These are phyloP conservation scores for Cucumis cinereus DNA, from an alignment of 306 rosid species.

Conservation along the genomic window DNA sequence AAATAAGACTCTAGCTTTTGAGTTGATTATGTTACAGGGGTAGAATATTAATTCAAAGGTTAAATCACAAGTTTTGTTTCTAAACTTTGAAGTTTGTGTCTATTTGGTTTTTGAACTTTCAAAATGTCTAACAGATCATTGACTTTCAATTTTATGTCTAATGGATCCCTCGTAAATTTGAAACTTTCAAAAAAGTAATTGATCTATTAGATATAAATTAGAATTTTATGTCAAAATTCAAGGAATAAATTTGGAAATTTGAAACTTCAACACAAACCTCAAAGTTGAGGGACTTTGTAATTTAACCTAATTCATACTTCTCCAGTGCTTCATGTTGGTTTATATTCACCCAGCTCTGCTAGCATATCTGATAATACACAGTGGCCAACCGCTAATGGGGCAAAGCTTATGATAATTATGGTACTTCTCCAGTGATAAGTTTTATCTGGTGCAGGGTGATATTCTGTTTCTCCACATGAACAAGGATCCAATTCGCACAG, in stretches of 20 bases:
- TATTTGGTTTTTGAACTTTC: too few species aligned
- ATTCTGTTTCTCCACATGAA: constrained; percentile 53
- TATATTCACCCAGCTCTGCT: neutral
- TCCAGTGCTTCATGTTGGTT: neutral
- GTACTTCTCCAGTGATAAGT: neutral
- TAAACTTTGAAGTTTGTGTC: too few species aligned
- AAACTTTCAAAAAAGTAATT: too few species aligned
- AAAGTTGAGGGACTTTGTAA: neutral
- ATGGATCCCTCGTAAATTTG: too few species aligned
- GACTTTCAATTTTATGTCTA: too few species aligned
- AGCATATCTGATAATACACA: neutral
- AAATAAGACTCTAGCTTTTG: neutral
- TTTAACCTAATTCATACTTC: neutral
- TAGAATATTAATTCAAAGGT: neutral
- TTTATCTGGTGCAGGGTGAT: constrained; percentile 39
- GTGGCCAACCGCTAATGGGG: neutral
- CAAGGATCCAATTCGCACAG: constrained; percentile 53
- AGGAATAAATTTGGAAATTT: too few species aligned
- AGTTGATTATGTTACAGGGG: neutral
- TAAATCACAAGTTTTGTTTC: too few species aligned
- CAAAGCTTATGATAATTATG: neutral
- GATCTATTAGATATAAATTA: neutral
- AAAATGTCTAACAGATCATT: too few species aligned
- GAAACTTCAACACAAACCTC: neutral
- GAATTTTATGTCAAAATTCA: neutral